Conservation (phyloP, 768 basidiomycete species). For the Rhizopogon rudus region DNA sequence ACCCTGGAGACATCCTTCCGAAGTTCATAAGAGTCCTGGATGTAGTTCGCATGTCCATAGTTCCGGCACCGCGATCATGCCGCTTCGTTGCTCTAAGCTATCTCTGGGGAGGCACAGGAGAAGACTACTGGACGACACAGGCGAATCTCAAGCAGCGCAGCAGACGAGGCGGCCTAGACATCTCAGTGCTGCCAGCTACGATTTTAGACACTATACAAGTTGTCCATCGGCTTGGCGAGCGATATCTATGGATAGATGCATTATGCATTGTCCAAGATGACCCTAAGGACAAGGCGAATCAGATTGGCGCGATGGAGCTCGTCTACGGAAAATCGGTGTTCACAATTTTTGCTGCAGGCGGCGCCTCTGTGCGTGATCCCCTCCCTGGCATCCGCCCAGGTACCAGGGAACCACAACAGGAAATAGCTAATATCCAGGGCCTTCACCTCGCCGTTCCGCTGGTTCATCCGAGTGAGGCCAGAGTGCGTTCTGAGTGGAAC, state of each 20-base stretch:
- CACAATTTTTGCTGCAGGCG: slow-evolving; percentile 4
- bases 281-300: not conserved
- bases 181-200: not conserved
- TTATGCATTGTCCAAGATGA: slow-evolving; percentile 9
- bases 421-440: slow-evolving; percentile 1
- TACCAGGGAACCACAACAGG: not conserved
- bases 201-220: slow-evolving; percentile 4
- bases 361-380: not conserved
- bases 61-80: slow-evolving; percentile 2
- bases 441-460: slow-evolving; percentile 2
- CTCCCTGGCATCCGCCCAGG: not conserved
- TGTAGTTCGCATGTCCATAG: not conserved
- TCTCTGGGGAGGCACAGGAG: slow-evolving; percentile 2
- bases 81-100: slow-evolving; percentile 6
- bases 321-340: slow-evolving; percentile 1
- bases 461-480: too few species aligned
- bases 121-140: slow-evolving; percentile 3
- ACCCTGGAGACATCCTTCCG: not conserved
- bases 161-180: not conserved
- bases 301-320: slow-evolving; percentile 6
- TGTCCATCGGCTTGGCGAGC: not conserved
- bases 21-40: slow-evolving; percentile 2
- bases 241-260: slow-evolving; percentile 9
- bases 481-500: slow-evolving; percentile 7
- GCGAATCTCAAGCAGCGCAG: not conserved